A percentile compares a stretch with the other conserved stretches of the same genome.
phyloP scores from a whole-genome alignment of 78 protist genomes.

The Chrysochromulina parva region DNA sequence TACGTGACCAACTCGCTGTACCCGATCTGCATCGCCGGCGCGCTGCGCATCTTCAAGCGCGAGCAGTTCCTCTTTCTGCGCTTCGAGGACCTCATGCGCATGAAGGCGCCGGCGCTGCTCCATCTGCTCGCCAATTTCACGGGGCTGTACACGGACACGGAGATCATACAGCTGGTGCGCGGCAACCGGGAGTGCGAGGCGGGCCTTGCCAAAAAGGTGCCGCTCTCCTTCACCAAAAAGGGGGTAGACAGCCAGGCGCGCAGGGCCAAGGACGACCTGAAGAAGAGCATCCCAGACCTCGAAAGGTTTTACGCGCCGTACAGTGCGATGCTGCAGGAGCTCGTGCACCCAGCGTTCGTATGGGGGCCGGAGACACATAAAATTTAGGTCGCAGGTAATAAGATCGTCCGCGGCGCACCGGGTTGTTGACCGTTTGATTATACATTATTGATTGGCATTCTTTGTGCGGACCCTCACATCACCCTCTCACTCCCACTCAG shows the following conservation, averaged over 20 bases:
- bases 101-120: background rate
- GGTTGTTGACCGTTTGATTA: too few relatives aligned
- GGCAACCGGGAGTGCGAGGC: background rate
- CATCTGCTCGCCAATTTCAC: background rate
- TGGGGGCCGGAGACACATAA: background rate
- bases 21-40: background rate
- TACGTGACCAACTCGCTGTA: constrained; percentile 11
- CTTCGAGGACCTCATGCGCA: background rate
- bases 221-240: background rate
- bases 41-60: background rate
- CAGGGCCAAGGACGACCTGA: background rate
- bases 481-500: too few relatives aligned
- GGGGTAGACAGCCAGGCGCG: background rate
- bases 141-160: background rate
- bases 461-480: too few relatives aligned
- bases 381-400: too few relatives aligned
- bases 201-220: background rate
- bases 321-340: background rate
- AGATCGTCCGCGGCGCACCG: too few relatives aligned
- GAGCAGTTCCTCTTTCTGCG: constrained; percentile 18
- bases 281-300: background rate
- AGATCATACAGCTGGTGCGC: background rate
- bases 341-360: background rate
- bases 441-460: too few relatives aligned
- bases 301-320: background rate